Evolutionary conservation across 2,329 filamentous ascomycete genomes (phyloP), one percentile per base, ranked within the genome.

Genomic region (Botrytis fabae): DNA sequence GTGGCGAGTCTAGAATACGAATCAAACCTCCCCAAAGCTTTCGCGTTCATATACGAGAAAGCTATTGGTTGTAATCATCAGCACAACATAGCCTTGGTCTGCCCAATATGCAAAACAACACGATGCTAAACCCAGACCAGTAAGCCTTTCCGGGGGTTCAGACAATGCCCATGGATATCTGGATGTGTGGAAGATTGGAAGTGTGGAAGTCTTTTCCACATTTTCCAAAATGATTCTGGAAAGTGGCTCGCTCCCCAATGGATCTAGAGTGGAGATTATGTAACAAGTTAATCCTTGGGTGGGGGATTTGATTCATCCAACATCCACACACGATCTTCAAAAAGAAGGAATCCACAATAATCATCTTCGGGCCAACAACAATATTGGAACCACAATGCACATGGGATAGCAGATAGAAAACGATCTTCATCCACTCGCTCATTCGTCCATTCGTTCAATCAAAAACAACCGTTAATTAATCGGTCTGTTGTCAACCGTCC

Each of bases 1-100:
- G 18, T 68, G 48, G 57, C 65, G 65, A 68, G 48, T 68, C n/a
- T 57, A 66, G 48, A 68, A 54, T 57, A 57, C 48, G 48, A 68
- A 68, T 66, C 48, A 28, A 57, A 57, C 28, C 18, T 20, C 48
- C 18, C 35, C 12, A 8, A 25, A 42, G 38, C 65, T 32, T 44
- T 54, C 5, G 65, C 16, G 35, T 68, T 22, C 35, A 42, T 57
- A n/a, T 68, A 57, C 35, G 35, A 57, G 48, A n/a, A 42, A 68
- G 48, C 25, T 28, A 57, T 68, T 68, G 48, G 35, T 14, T 28
- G 16, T 57, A 6, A 54, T 54, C 28, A 25, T 25, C 46, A 48
- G 32, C 25, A 64, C 40, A 14, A 28, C 16, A n/a, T 63, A 44
- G 14, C 20, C 7, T 44, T 63, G 40, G 38, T n/a, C 61, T 63